These are phyloP conservation scores for Kwoniella mangroviensis DNA, from an alignment of 768 basidiomycete species.

Conservation along the genomic window DNA sequence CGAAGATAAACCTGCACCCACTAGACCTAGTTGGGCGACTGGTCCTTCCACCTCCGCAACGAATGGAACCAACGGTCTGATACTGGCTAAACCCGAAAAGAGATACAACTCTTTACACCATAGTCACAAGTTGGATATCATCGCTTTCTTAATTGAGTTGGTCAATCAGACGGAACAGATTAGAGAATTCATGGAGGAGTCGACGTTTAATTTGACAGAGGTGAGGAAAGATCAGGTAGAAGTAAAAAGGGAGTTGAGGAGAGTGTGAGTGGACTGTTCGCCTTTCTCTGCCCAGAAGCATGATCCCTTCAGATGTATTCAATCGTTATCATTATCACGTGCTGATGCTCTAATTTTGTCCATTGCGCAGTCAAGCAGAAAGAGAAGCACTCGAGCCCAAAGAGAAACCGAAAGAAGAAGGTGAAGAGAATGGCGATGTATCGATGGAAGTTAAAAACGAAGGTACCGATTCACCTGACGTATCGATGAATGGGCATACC, in stretches of 20 bases:
- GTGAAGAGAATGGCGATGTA: constrained; percentile 45
- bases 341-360: not conserved
- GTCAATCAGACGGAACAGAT: constrained; percentile 88
- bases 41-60: constrained; percentile 35
- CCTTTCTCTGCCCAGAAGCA: too few relatives aligned
- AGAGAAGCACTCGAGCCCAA: constrained; percentile 51
- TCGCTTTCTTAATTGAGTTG: constrained; percentile 86
- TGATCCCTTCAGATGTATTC: not conserved
- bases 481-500: constrained; percentile 31
- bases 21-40: constrained; percentile 56
- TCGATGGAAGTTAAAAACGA: constrained; percentile 46
- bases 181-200: constrained; percentile 85
- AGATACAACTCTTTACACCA: constrained; percentile 75
- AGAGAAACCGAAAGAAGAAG: constrained; percentile 30
- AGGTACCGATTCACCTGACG: constrained; percentile 21
- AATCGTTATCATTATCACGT: not conserved
- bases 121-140: constrained; percentile 78
- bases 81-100: constrained; percentile 62
- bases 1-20: constrained; percentile 54
- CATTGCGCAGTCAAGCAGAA: constrained; percentile 49
- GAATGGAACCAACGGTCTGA: constrained; percentile 30
- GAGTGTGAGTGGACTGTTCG: constrained; percentile 68
- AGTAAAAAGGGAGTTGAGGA: constrained; percentile 85
- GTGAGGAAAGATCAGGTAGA: constrained; percentile 95
- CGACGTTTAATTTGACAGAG: constrained; percentile 86